Conservation (phyloP, 345 rosid species). For the Syzygium jambos region DNA sequence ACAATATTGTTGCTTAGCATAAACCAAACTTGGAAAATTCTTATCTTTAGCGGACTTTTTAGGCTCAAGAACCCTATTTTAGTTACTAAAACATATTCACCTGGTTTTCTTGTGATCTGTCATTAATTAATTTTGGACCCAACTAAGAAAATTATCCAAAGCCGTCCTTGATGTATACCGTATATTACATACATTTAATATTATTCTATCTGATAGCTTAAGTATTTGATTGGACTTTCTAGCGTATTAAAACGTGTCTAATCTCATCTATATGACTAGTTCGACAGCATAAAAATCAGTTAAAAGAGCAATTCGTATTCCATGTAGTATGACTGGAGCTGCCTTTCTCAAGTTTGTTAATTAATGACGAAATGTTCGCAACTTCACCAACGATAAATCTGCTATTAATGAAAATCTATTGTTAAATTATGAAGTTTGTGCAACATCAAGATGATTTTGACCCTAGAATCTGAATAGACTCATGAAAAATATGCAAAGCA, state of each 20-base stretch:
- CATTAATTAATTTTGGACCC: neutral
- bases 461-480: neutral
- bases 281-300: neutral
- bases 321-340: too few relatives aligned
- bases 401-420: neutral
- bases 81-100: neutral
- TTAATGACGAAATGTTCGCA: neutral
- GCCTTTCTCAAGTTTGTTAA: neutral
- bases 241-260: neutral
- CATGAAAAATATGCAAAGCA: neutral
- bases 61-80: neutral
- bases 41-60: neutral
- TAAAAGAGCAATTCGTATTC: neutral
- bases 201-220: neutral
- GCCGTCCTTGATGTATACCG: neutral
- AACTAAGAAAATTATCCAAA: neutral
- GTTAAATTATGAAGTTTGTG: neutral
- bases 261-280: neutral
- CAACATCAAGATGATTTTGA: neutral
- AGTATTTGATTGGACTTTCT: neutral
- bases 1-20: neutral
- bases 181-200: neutral
- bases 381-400: neutral
- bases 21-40: neutral
- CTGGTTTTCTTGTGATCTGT: neutral